Evolutionary conservation across 768 basidiomycete genomes (phyloP).

Genomic region (Atractiella rhizophila): DNA sequence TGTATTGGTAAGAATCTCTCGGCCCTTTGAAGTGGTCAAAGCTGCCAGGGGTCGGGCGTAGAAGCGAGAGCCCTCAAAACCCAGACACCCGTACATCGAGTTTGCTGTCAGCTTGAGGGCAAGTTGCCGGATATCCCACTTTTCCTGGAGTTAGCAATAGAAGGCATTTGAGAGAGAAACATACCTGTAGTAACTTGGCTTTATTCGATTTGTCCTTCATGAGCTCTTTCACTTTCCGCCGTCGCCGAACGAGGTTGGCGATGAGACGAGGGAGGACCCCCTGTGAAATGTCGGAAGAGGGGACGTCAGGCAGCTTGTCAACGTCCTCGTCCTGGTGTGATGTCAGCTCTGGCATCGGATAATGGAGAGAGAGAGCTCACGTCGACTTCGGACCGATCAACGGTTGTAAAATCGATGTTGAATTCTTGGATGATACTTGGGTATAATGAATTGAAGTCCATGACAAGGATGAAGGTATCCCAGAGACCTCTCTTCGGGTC

Average conservation of each 20-base stretch:
- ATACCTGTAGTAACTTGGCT: constrained; percentile 59
- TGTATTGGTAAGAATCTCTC: constrained; percentile 85
- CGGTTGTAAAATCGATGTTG: constrained; percentile 96
- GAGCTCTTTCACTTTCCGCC: constrained; percentile 65
- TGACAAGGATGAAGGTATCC: constrained; percentile 91
- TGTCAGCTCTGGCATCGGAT: background rate
- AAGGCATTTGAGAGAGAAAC: constrained; percentile 5
- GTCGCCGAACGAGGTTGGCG: constrained; percentile 74
- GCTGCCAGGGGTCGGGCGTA: constrained; percentile 92
- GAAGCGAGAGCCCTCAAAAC: constrained; percentile 88
- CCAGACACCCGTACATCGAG: constrained; percentile 99
- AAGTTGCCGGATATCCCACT: constrained; percentile 94
- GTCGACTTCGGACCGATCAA: constrained; percentile 31
- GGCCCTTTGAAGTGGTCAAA: constrained; percentile 86
- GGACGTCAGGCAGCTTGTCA: constrained; percentile 74
- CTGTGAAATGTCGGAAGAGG: constrained; percentile 39
- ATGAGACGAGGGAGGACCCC: constrained; percentile 94
- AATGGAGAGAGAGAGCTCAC: constrained; percentile 1
- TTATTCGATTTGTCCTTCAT: constrained; percentile 63
- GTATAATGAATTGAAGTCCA: constrained; percentile 99
- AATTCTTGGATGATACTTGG: constrained; percentile 99
- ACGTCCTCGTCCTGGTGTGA: constrained; percentile 31
- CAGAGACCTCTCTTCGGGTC: constrained; percentile 85
- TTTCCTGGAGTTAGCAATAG: background rate
- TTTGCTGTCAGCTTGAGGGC: constrained; percentile 95